phyloP scores from a whole-genome alignment of 83 land plant species.

The Diphasiastrum complanatum region DNA sequence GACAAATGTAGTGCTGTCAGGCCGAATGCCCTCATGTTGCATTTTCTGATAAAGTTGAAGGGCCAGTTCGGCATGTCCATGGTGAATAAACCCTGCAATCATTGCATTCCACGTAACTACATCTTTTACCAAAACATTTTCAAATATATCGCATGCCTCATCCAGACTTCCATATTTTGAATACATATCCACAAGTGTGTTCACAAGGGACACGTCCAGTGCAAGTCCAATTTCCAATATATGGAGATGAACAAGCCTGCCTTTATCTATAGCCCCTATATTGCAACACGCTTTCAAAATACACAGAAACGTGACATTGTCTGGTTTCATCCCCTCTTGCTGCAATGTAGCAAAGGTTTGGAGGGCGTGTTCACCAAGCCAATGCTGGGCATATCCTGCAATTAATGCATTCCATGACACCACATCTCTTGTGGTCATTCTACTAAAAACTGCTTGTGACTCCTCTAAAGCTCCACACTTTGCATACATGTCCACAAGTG shows the following conservation, averaged over 20 bases:
- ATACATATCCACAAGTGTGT: constrained; percentile 4
- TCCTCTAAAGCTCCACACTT: constrained; percentile 32
- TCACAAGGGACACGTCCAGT: background rate
- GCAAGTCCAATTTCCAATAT: background rate
- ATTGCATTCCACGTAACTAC: constrained; percentile 5
- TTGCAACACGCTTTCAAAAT: no score
- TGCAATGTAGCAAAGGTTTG: no score
- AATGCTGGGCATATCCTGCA: constrained; percentile 45
- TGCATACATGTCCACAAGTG: constrained; percentile 33
- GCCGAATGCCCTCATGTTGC: constrained; percentile 27
- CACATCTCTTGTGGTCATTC: constrained; percentile 12
- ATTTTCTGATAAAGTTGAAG: constrained; percentile 33
- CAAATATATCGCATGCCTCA: background rate
- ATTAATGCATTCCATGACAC: constrained; percentile 45
- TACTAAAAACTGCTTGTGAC: constrained; percentile 32
- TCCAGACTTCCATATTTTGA: background rate
- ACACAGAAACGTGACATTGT: no score
- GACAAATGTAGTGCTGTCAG: constrained; percentile 18
- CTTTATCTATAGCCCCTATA: background rate
- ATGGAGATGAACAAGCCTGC: background rate
- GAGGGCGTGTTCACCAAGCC: background rate
- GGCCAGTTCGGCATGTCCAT: constrained; percentile 26
- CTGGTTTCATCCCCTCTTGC: no score
- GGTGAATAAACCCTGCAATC: background rate
- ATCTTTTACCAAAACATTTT: background rate